phyloP scores from a whole-genome alignment of 176 grass and related monocot genomes.

The Bolboschoenus planiculmis region DNA sequence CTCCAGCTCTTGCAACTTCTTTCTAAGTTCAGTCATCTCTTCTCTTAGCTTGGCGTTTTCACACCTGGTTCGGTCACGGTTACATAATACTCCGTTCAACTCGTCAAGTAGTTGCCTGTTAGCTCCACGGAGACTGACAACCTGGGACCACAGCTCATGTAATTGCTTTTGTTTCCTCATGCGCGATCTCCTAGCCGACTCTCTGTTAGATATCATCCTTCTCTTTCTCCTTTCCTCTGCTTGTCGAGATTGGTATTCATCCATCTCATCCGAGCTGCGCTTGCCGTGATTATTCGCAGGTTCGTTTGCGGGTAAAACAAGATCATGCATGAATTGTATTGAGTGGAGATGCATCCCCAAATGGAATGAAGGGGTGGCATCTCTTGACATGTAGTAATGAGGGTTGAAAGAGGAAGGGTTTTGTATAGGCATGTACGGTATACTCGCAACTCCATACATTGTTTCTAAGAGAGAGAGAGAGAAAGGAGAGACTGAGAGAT shows the following conservation, averaged over 20 bases:
- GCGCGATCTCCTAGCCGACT: conserved; percentile 69
- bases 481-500: conserved; percentile 12
- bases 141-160: conserved; percentile 45
- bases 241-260: conserved; percentile 7
- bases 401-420: conserved; percentile 47
- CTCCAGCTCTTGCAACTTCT: conserved; percentile 34
- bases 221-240: conserved; percentile 66
- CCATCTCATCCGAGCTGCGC: conserved; percentile 43
- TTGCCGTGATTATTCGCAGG: neutral
- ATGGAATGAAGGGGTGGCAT: conserved; percentile 43
- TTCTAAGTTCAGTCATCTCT: conserved; percentile 45
- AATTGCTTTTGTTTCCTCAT: conserved; percentile 80
- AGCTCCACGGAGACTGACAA: conserved; percentile 33
- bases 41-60: conserved; percentile 56
- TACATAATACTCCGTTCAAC: conserved; percentile 42
- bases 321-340: conserved; percentile 38
- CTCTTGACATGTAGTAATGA: conserved; percentile 53
- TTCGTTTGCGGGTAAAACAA: conserved; percentile 24
- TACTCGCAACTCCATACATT: conserved; percentile 84
- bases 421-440: conserved; percentile 47
- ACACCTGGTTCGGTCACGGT: conserved; percentile 19
- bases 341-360: conserved; percentile 32
- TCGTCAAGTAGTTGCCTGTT: conserved; percentile 68
- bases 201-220: conserved; percentile 72
- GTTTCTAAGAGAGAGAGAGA: neutral